These are phyloP conservation scores for Talaromyces liani DNA, from an alignment of 495 filamentous ascomycete genomes.

Conservation along the genomic window DNA sequence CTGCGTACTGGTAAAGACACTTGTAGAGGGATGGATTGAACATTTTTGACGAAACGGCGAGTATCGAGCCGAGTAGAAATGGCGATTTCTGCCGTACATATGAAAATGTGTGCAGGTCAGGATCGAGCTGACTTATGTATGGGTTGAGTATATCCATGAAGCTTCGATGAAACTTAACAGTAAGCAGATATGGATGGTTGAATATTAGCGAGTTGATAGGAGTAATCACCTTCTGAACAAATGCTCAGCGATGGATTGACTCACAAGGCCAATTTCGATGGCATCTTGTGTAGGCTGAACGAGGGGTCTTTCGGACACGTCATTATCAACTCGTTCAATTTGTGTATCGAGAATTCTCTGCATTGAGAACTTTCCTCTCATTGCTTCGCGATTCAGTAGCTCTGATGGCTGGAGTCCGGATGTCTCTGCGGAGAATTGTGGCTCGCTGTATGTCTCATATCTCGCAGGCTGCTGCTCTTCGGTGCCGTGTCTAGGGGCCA, in stretches of 20 bases:
- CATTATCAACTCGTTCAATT: neutral
- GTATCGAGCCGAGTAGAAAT: constrained; percentile 15
- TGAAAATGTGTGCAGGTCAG: constrained; percentile 15
- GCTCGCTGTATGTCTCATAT: neutral
- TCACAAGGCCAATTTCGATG: constrained; percentile 10
- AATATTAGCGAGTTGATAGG: neutral
- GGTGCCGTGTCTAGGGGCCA: neutral
- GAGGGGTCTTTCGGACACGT: neutral
- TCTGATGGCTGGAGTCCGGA: constrained; percentile 11
- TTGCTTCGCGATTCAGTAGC: constrained; percentile 10
- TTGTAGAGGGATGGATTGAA: constrained; percentile 17
- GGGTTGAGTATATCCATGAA: constrained; percentile 18
- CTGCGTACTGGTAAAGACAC: constrained; percentile 12
- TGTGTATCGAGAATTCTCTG: neutral
- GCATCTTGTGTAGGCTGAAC: neutral
- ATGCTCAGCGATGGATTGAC: constrained; percentile 11
- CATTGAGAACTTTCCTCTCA: constrained; percentile 3
- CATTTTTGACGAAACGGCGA: constrained; percentile 16
- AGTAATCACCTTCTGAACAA: neutral
- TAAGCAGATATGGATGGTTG: neutral
- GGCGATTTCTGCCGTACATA: constrained; percentile 17
- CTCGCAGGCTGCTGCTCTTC: neutral
- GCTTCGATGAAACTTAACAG: constrained; percentile 12
- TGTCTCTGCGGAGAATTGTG: neutral
- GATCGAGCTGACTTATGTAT: constrained; percentile 19